A percentile compares a stretch with the other conserved stretches of the same genome.
phyloP scores from a whole-genome alignment of 768 basidiomycete species.

The Phlebiopsis flavidoalba region DNA sequence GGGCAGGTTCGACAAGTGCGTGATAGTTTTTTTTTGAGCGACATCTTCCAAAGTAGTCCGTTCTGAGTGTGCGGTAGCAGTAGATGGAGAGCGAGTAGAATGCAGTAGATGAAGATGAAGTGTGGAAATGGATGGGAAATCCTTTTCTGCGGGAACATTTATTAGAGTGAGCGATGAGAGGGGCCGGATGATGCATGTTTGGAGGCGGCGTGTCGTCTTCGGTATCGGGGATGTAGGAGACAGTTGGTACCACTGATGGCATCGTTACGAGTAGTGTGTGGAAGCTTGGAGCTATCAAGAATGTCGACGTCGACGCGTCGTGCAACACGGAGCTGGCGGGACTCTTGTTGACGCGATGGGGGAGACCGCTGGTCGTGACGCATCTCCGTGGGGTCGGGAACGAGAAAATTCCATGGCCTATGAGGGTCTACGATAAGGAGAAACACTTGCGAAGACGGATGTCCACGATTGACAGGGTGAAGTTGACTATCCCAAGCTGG shows the following conservation, averaged over 20 bases:
- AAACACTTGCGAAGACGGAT: conserved; percentile 54
- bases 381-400: conserved; percentile 18
- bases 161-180: conserved; percentile 55
- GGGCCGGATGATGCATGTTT: conserved; percentile 43
- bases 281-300: background rate
- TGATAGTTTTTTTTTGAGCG: conserved; percentile 63
- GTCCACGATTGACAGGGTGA: conserved; percentile 31
- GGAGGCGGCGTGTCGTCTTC: conserved; percentile 31
- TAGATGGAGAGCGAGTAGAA: conserved; percentile 32
- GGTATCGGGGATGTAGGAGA: conserved; percentile 18
- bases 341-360: conserved; percentile 27
- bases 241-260: too few species aligned
- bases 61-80: conserved; percentile 29
- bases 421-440: conserved; percentile 56
- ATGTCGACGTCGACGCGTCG: conserved; percentile 37
- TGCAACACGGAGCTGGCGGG: conserved; percentile 30
- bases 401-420: conserved; percentile 55
- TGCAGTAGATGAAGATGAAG: conserved; percentile 61
- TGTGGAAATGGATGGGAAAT: conserved; percentile 41
- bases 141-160: conserved; percentile 42
- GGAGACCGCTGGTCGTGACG: conserved; percentile 20
- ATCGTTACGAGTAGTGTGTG: too few species aligned
- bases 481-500: conserved; percentile 67
- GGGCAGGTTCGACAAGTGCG: conserved; percentile 61
- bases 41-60: conserved; percentile 46